These are phyloP conservation scores for Paramarasmius palmivorus DNA, from an alignment of 1,284 basidiomycete species.

Conservation along the genomic window DNA sequence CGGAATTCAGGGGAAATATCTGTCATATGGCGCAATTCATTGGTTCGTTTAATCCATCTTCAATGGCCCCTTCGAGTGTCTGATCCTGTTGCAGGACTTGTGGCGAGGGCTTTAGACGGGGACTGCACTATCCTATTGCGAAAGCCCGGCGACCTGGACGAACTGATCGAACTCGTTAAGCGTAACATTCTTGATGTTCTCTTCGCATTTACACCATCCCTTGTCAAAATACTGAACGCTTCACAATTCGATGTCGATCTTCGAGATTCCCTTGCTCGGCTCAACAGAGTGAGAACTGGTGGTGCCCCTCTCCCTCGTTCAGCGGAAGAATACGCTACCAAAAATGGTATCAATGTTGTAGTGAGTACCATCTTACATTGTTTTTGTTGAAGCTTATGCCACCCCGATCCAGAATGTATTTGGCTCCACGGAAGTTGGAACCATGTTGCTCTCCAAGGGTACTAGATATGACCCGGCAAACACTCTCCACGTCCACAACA, in stretches of 20 bases:
- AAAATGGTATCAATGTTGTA: neutral
- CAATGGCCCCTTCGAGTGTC: neutral
- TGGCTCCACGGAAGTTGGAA: slow-evolving; percentile 26
- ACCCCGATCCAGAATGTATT: slow-evolving; percentile 14
- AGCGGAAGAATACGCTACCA: neutral
- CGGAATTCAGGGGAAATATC: neutral
- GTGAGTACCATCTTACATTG: slow-evolving; percentile 26
- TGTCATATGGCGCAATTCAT: neutral
- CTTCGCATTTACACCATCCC: neutral
- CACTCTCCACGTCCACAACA: slow-evolving; percentile 45
- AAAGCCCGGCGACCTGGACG: neutral
- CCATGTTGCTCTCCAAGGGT: too few species aligned
- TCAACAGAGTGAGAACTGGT: neutral
- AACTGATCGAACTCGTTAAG: neutral
- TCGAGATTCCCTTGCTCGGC: neutral
- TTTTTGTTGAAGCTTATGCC: slow-evolving; percentile 45
- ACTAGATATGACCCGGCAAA: too few species aligned
- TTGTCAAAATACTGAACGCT: neutral
- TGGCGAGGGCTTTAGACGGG: neutral
- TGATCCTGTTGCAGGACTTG: neutral
- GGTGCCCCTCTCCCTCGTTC: neutral
- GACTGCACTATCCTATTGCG: neutral
- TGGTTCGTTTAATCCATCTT: neutral
- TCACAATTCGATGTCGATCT: neutral
- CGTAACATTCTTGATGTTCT: neutral